A percentile compares a stretch with the other conserved stretches of the same genome.
Evolutionary conservation across 495 filamentous ascomycete genomes (phyloP).

Genomic region (Hamigera avellanea): DNA sequence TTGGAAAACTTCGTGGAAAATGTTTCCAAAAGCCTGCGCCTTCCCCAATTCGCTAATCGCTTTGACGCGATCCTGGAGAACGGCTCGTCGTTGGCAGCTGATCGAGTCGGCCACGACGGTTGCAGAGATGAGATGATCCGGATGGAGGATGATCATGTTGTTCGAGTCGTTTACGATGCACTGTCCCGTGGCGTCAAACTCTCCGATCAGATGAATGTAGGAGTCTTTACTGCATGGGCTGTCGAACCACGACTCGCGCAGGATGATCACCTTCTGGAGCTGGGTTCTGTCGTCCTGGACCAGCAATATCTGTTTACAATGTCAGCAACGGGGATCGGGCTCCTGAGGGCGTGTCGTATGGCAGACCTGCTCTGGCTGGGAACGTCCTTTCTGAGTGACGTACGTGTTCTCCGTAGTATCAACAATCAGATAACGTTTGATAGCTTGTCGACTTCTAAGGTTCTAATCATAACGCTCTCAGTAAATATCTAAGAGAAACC

Average conservation of each 20-base stretch:
- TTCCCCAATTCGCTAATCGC: slow-evolving; percentile 65
- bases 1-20: slow-evolving; percentile 92
- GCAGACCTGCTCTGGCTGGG: slow-evolving; percentile 59
- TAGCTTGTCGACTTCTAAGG: slow-evolving; percentile 48
- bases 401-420: slow-evolving; percentile 58
- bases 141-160: slow-evolving; percentile 86
- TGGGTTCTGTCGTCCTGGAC: slow-evolving; percentile 65
- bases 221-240: slow-evolving; percentile 61
- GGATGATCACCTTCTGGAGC: slow-evolving; percentile 51
- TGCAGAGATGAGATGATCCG: slow-evolving; percentile 88
- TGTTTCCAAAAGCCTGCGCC: slow-evolving; percentile 75
- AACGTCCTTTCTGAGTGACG: slow-evolving; percentile 45
- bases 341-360: slow-evolving; percentile 1
- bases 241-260: slow-evolving; percentile 77
- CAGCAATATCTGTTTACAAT: slow-evolving; percentile 48
- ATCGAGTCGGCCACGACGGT: slow-evolving; percentile 92
- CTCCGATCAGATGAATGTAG: slow-evolving; percentile 77
- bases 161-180: slow-evolving; percentile 65
- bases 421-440: slow-evolving; percentile 73
- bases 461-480: slow-evolving; percentile 35
- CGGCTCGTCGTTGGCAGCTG: slow-evolving; percentile 74
- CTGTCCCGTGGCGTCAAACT: slow-evolving; percentile 52
- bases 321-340: slow-evolving; percentile 12
- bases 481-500: slow-evolving; percentile 23
- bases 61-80: slow-evolving; percentile 89